phyloP scores from a whole-genome alignment of 2,329 filamentous ascomycete genomes.

The Penicillium sp. region DNA sequence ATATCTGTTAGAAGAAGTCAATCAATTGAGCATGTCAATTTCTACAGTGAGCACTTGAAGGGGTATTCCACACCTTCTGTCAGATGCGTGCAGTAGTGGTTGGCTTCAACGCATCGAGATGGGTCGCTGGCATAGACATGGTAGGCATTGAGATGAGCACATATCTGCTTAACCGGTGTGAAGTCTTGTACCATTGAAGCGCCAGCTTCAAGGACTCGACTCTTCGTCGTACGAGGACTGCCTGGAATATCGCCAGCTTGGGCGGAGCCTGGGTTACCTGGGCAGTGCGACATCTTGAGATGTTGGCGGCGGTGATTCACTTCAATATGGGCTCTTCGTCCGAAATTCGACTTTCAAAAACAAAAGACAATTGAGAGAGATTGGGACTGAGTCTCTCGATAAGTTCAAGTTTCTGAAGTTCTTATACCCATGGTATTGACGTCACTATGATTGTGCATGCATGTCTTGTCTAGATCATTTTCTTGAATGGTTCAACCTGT shows the following conservation, averaged over 20 bases:
- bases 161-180: constrained; percentile 69
- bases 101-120: constrained; percentile 67
- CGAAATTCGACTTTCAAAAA: background rate
- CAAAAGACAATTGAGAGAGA: background rate
- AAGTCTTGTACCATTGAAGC: constrained; percentile 51
- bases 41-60: background rate
- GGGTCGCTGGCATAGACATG: constrained; percentile 77
- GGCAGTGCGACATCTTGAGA: constrained; percentile 13
- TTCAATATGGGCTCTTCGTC: background rate
- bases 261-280: constrained; percentile 2
- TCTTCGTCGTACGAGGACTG: constrained; percentile 34
- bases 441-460: constrained; percentile 27
- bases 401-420: background rate
- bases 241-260: constrained; percentile 25
- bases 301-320: background rate
- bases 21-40: background rate
- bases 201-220: constrained; percentile 38
- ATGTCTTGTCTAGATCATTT: background rate
- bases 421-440: constrained; percentile 16
- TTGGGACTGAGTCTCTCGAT: too few relatives aligned
- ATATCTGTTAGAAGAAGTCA: constrained; percentile 52
- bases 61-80: constrained; percentile 49
- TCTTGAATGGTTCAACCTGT: background rate
- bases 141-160: constrained; percentile 83
- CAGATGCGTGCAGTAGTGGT: constrained; percentile 81